Evolutionary conservation across 371 early-diverging fungal genomes (phyloP), one percentile per base, ranked within the genome.

Genomic region (Chytridium lagenaria): DNA sequence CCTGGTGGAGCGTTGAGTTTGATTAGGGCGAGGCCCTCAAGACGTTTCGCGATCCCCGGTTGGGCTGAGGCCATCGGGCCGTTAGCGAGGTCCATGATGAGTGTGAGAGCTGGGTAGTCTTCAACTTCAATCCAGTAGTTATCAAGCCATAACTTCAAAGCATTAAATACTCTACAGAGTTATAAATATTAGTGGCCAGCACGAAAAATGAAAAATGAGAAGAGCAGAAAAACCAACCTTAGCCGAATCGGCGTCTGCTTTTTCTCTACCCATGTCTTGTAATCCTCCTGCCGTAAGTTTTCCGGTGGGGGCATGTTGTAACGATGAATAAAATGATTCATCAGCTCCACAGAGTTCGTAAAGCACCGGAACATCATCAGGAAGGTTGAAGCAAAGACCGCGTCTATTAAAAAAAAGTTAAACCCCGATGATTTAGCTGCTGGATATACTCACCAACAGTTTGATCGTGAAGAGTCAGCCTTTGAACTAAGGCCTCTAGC

Each of bases 101-200:
- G 86, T 52, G 90, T 88, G 28, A 95, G 81, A 7, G 90, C 88
- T 36, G 78, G 74, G 5, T 81, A 79, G 67, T 89, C 85, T n/a
- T 84, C 88, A 71, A 90, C 91, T 71, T 95, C 95, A 22, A 91
- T 82, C 83, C 91, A 95, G 78, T 91, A 91, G 59, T 85, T 84
- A 72, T 96, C 96, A 5, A 98, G 83, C 98, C 98, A 98, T 12
- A 88, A 87, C 74, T 95, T 95, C 77, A 97, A 90, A 10, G 95
- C 89, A 77, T 95, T 95, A 78, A 91, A 92, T 1, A 98, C 96
- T n/a, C 76, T 87, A 64, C n/a, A n/a, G 26, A 55, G 57, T 7
- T 7, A 26, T 16, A 19, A 0, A 30, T 33, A 59, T 28, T 51
- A 59, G 52, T 34, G 10, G 26, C 10, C 51, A 50, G 7, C 44